These are phyloP conservation scores for Raddia distichophylla DNA, from an alignment of 176 grass and related monocot genomes.

Conservation along the genomic window DNA sequence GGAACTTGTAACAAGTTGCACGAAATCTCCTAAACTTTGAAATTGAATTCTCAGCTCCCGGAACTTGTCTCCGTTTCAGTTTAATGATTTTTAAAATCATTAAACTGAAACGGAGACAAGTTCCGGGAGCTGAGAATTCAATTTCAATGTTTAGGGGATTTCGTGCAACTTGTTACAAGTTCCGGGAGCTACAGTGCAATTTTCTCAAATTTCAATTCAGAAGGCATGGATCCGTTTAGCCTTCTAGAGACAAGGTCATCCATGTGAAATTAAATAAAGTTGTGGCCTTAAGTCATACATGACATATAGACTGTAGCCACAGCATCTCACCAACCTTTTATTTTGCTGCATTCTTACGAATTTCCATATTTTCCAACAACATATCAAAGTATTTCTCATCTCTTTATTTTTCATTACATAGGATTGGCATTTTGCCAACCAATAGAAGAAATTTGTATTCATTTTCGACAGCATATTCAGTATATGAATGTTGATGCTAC, in stretches of 20 bases:
- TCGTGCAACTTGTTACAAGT: no score
- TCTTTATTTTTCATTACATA: background rate
- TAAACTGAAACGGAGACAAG: no score
- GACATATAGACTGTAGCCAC: background rate
- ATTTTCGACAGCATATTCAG: background rate
- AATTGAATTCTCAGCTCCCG: no score
- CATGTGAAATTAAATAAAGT: background rate
- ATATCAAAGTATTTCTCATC: background rate
- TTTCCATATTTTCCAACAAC: background rate
- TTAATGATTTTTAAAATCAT: no score
- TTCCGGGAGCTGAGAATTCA: no score
- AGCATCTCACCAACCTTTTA: background rate
- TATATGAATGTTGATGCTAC: slow-evolving; percentile 8
- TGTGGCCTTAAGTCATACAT: background rate
- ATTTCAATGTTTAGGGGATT: no score
- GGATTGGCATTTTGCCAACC: background rate
- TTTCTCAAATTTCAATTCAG: no score
- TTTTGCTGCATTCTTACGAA: background rate
- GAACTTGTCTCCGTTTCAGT: no score
- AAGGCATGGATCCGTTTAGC: background rate
- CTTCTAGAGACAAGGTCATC: background rate
- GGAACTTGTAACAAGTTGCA: no score
- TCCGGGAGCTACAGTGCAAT: no score
- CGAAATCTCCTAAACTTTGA: no score
- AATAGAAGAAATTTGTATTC: slow-evolving; percentile 9